Percentiles rank a stretch among this genome's conserved stretches.
phyloP scores from a whole-genome alignment of 306 rosid genomes.

The Prunus persica region DNA sequence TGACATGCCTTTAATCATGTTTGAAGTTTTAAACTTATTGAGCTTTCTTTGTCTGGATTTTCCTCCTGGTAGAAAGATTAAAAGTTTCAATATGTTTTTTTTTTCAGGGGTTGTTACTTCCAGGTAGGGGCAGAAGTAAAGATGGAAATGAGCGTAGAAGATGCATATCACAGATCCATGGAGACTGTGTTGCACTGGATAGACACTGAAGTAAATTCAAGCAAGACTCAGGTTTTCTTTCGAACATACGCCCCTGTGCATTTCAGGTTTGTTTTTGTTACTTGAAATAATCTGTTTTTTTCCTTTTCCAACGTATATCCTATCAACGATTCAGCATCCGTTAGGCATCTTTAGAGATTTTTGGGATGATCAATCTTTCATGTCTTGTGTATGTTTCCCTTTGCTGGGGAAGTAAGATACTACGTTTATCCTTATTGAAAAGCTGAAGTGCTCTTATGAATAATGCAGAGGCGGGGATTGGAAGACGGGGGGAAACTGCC shows the following conservation, averaged over 20 bases:
- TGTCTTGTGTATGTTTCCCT: background rate
- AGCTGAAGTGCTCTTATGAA: slow-evolving; percentile 19
- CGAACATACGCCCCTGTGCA: slow-evolving; percentile 88
- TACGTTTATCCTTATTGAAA: background rate
- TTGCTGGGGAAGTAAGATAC: background rate
- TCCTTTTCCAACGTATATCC: background rate
- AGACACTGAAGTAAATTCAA: slow-evolving; percentile 43
- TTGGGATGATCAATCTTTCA: background rate
- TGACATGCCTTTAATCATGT: background rate
- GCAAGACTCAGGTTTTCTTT: slow-evolving; percentile 67
- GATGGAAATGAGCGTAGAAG: slow-evolving; percentile 63
- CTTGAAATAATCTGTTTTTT: slow-evolving; percentile 5
- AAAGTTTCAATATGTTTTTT: background rate
- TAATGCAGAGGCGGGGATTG: slow-evolving; percentile 76
- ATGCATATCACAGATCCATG: slow-evolving; percentile 60
- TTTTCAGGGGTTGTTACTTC: slow-evolving; percentile 77
- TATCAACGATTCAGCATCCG: background rate
- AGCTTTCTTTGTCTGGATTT: background rate
- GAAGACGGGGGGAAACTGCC: slow-evolving; percentile 80
- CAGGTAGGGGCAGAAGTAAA: slow-evolving; percentile 67
- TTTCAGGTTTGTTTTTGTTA: slow-evolving; percentile 58
- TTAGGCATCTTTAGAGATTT: background rate
- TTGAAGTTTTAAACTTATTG: background rate
- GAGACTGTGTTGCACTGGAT: slow-evolving; percentile 70
- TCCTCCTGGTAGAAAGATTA: background rate